Percentiles rank a stretch among this genome's conserved stretches.
Evolutionary conservation across 2,329 filamentous ascomycete species (phyloP).

Genomic region (Endocalyx cinctus): DNA sequence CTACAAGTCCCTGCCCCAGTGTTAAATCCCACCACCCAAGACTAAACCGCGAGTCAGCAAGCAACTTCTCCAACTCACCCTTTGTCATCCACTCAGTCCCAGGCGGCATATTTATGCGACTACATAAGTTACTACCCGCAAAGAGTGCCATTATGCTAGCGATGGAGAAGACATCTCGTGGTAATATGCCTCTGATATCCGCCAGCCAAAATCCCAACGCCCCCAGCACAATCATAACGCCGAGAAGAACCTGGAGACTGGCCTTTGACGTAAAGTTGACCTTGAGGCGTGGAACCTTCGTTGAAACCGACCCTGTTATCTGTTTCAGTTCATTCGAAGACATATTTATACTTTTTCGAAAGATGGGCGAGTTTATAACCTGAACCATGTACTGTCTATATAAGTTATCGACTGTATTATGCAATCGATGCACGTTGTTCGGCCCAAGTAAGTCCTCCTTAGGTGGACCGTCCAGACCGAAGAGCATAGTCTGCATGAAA

Average conservation of each 20-base stretch:
- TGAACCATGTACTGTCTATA: conserved; percentile 4
- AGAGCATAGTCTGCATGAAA: too few relatives aligned
- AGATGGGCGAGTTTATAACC: not conserved
- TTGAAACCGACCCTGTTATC: too few relatives aligned
- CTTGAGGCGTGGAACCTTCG: not conserved
- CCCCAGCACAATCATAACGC: not conserved
- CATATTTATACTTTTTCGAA: too few relatives aligned
- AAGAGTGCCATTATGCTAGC: conserved; percentile 6
- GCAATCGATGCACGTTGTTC: too few relatives aligned
- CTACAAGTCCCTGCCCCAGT: too few relatives aligned
- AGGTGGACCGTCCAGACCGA: too few relatives aligned
- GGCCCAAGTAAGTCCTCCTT: too few relatives aligned
- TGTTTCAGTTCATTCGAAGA: too few relatives aligned
- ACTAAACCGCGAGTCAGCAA: too few relatives aligned
- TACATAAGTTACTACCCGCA: conserved; percentile 1
- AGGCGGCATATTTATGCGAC: not conserved
- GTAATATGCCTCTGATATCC: conserved; percentile 1
- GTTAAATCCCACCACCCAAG: too few relatives aligned
- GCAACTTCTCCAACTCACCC: too few relatives aligned
- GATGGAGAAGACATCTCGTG: conserved; percentile 4
- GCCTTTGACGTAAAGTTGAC: not conserved
- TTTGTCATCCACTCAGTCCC: conserved; percentile 4
- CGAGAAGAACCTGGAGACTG: conserved; percentile 1
- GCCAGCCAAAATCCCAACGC: not conserved
- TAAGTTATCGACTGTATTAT: too few relatives aligned